Evolutionary conservation across 441 rosid species (phyloP).

Genomic region (Corymbia calophylla): DNA sequence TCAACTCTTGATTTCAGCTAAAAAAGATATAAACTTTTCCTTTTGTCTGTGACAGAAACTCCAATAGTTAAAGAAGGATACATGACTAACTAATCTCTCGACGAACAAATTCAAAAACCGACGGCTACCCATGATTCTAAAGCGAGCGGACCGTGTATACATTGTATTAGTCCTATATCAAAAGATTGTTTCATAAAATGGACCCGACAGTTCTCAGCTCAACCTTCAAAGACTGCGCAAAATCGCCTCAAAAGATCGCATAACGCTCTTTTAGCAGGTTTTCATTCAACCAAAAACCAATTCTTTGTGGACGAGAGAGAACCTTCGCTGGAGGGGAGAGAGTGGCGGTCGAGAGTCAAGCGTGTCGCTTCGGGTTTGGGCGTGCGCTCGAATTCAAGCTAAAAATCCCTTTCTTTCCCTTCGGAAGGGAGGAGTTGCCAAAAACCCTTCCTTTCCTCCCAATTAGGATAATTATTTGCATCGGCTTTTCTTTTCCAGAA

Average conservation of each 20-base stretch:
- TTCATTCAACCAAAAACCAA: neutral
- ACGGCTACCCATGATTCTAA: neutral
- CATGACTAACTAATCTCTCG: neutral
- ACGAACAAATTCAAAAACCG: neutral
- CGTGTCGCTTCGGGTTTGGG: neutral
- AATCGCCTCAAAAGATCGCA: neutral
- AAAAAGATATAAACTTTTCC: neutral
- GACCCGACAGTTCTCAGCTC: neutral
- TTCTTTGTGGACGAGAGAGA: neutral
- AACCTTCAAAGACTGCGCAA: neutral
- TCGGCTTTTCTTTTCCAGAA: no score
- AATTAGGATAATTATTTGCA: neutral
- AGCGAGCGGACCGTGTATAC: neutral
- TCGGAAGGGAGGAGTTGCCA: neutral
- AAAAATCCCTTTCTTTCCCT: neutral
- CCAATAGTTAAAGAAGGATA: neutral
- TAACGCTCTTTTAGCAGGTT: neutral
- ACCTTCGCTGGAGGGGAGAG: neutral
- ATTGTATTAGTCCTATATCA: neutral
- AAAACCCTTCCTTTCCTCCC: neutral
- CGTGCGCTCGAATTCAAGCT: neutral
- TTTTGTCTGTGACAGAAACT: neutral
- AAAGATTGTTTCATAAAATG: neutral
- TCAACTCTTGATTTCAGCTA: neutral
- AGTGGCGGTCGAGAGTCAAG: neutral